A percentile compares a stretch with the other conserved stretches of the same genome.
Evolutionary conservation across 129 eudicot genomes (phyloP).

Genomic region (Calendula officinalis): DNA sequence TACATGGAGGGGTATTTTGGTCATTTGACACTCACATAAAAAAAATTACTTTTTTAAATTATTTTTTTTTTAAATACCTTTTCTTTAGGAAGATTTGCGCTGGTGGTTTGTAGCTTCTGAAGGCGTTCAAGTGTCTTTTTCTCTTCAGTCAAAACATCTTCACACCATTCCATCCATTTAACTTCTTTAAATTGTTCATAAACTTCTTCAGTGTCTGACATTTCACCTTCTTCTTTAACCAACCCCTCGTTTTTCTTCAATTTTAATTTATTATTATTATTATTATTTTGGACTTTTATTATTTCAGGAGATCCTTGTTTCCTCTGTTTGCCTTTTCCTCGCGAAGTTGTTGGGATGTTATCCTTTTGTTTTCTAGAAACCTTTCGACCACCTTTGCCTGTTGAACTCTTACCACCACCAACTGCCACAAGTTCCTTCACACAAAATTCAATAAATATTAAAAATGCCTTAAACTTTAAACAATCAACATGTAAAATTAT

Average conservation of each 20-base stretch:
- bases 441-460: not conserved
- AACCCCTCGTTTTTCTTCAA: constrained; percentile 64
- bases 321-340: constrained; percentile 59
- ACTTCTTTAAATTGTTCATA: constrained; percentile 95
- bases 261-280: constrained; percentile 37
- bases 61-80: constrained; percentile 48
- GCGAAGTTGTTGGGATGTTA: constrained; percentile 34
- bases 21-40: no score
- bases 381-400: constrained; percentile 69
- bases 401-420: constrained; percentile 69
- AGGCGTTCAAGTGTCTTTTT: constrained; percentile 85
- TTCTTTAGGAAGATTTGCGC: constrained; percentile 93
- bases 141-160: constrained; percentile 82
- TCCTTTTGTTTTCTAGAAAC: constrained; percentile 64
- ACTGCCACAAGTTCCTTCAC: constrained; percentile 79
- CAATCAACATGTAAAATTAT: not conserved
- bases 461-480: not conserved
- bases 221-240: constrained; percentile 97
- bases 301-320: constrained; percentile 48
- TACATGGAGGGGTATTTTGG: no score
- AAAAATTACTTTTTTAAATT: no score
- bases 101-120: constrained; percentile 78
- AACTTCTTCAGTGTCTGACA: constrained; percentile 94
- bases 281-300: constrained; percentile 33
- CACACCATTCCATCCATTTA: constrained; percentile 99